Evolutionary conservation across 768 basidiomycete genomes (phyloP), one percentile per base, ranked within the genome.

Genomic region (Hortiboletus flavorubellus): DNA sequence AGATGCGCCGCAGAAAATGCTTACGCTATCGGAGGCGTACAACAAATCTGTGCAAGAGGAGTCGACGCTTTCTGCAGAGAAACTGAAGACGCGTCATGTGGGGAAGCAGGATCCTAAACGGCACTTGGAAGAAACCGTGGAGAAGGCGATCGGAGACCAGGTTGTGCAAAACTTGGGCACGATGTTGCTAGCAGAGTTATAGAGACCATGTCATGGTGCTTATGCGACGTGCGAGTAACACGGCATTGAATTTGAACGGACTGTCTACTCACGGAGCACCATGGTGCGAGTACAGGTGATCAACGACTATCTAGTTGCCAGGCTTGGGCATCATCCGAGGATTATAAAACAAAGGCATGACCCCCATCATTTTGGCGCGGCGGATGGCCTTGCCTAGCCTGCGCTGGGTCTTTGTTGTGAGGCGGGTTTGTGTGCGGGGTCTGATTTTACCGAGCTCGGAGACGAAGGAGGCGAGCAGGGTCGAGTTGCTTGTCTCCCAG

Each of bases 21-120:
- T 98, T 47, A 73, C 83, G 35, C 83, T 99, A 21, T 93, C 97
- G 29, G 87, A 89, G 71, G 86, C 90, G 29, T 99, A 99, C 78
- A 97, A 96, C 73, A 97, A 96, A 73, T 96, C 93, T 0, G 93
- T 99, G 46, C 91, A 96, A 74, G 97, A 98, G 72, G 97, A 98
- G 72, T 89, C 93, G 51, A 98, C 94, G n/a, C 75, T 99, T 51
- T 90, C 93, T 14, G 68, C 87, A 7, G 93, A 98, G 52, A 93
- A 98, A 70, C 80, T 98, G 35, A 97, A 97, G 77, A 98, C 95
- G 47, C 85, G 97, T 62, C 95, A 97, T 72, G 93, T 98, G 63
- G 95, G 95, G 54, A 97, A 96, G 72, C 91, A 95, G 64, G 95
- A 98, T 74, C 97, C 97, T 34, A 99, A 99, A 75, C 84, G 97